phyloP scores from a whole-genome alignment of 2,329 filamentous ascomycete genomes.

The Claviceps digitariae region DNA sequence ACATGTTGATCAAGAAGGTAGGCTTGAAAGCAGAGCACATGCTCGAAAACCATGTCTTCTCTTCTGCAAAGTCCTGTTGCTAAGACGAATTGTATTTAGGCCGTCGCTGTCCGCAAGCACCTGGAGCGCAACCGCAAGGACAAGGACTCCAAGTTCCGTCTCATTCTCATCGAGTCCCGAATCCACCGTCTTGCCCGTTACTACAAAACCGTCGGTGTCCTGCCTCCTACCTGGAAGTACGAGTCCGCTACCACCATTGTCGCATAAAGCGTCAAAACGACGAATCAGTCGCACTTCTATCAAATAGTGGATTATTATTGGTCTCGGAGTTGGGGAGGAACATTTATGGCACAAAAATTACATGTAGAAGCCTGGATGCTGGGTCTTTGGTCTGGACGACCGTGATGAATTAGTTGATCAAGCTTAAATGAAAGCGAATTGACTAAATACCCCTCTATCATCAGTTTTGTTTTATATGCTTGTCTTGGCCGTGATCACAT shows the following conservation, averaged over 20 bases:
- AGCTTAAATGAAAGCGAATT: slow-evolving; percentile 21
- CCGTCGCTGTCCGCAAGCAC: slow-evolving; percentile 98
- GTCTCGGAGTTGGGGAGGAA: slow-evolving; percentile 30
- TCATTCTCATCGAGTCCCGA: slow-evolving; percentile 99
- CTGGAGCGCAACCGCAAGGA: slow-evolving; percentile 99
- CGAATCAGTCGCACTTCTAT: slow-evolving; percentile 1
- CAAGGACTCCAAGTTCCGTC: slow-evolving; percentile 99
- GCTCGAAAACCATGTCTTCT: not conserved
- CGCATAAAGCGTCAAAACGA: slow-evolving; percentile 46
- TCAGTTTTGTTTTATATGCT: not conserved
- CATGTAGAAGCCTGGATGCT: slow-evolving; percentile 32
- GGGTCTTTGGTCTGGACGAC: slow-evolving; percentile 23
- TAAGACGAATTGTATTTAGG: slow-evolving; percentile 37
- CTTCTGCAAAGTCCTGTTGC: not conserved
- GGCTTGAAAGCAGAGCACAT: slow-evolving; percentile 4
- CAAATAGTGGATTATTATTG: slow-evolving; percentile 20
- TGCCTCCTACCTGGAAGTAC: slow-evolving; percentile 95
- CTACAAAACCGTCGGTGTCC: slow-evolving; percentile 90
- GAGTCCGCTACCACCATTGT: slow-evolving; percentile 95
- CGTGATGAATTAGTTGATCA: slow-evolving; percentile 15
- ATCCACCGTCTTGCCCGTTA: slow-evolving; percentile 99
- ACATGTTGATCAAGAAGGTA: slow-evolving; percentile 99
- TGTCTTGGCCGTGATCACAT: not conserved
- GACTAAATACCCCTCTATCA: not conserved
- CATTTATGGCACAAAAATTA: slow-evolving; percentile 25